Evolutionary conservation across 305 asterid species (phyloP), one percentile per base, ranked within the genome.

Genomic region (Stenogyne calaminthoides): DNA sequence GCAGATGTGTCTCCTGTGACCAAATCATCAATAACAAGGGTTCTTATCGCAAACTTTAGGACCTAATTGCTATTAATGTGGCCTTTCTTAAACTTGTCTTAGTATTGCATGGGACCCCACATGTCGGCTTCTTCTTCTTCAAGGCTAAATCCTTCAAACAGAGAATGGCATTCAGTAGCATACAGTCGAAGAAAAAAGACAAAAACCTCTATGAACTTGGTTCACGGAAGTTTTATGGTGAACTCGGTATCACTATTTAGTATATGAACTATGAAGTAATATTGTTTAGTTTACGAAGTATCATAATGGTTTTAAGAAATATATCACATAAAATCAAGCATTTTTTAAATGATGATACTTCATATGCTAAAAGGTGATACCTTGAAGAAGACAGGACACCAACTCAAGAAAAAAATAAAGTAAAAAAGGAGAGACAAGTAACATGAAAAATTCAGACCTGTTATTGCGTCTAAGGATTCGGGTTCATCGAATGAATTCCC

Each of bases 401-500:
- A 2, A 29, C 36, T 32, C 36, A 32, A 32, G 36, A 32, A 32
- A 27, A 27, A 32, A 32, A 25, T 25, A 57, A 29, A 2, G 8
- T 4, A 10, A 59, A 6, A 6, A 0, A 20, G 32, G 7, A 2
- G 40, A 12, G 18, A 51, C 25, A 27, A n/a, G 10, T 39, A 40
- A 65, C 22, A 20, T 18, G 49, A 59, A 46, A 42, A 46, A 42
- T 74, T 57, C 76, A 51, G 56, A 86, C 89, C 88, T 86, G 72
- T 59, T 27, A 79, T 51, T 52, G 80, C 75, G 11, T 76, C 86
- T 32, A 73, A 49, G 9, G 82, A 61, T 77, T 76, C 84, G 46
- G 54, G 80, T 69, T 87, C 91, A 47, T 87, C 89, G 47, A 78
- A 68, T 42, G 89, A 79, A 78, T 80, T 80, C 80, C 81, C 78